Conservation (phyloP, 306 rosid species). For the Trichosanthes truncata region DNA sequence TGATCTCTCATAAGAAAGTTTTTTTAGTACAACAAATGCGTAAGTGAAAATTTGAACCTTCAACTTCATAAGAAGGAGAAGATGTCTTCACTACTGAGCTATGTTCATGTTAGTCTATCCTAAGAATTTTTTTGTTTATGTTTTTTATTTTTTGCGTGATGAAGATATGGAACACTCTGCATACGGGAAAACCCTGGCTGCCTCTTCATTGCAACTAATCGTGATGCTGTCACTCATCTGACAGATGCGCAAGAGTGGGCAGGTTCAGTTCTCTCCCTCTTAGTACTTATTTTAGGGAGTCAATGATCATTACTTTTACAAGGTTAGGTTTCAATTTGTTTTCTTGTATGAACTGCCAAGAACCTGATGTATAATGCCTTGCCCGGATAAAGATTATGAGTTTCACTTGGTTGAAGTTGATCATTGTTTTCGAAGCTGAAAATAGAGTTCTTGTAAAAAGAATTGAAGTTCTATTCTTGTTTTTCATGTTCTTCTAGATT, state of each 20-base stretch:
- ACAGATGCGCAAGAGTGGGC: constrained; percentile 99
- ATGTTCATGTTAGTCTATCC: neutral
- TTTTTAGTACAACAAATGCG: neutral
- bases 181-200: constrained; percentile 98
- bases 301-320: neutral
- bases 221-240: constrained; percentile 98
- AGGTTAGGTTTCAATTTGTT: neutral
- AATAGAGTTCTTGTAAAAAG: neutral
- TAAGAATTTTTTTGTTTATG: neutral
- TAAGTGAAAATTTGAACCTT: neutral
- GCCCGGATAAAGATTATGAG: neutral
- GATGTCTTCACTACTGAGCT: neutral
- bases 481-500: neutral
- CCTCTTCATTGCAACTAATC: constrained; percentile 92
- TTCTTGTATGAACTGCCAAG: neutral
- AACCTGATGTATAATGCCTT: neutral
- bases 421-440: neutral
- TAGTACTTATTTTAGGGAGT: neutral
- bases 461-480: too few relatives aligned
- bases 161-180: constrained; percentile 91
- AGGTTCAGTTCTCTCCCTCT: constrained; percentile 35
- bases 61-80: neutral
- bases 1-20: neutral
- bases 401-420: neutral
- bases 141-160: constrained; percentile 16